These are phyloP conservation scores for Coemansia guatemalensis DNA, from an alignment of 192 early-diverging fungal species.

Conservation along the genomic window DNA sequence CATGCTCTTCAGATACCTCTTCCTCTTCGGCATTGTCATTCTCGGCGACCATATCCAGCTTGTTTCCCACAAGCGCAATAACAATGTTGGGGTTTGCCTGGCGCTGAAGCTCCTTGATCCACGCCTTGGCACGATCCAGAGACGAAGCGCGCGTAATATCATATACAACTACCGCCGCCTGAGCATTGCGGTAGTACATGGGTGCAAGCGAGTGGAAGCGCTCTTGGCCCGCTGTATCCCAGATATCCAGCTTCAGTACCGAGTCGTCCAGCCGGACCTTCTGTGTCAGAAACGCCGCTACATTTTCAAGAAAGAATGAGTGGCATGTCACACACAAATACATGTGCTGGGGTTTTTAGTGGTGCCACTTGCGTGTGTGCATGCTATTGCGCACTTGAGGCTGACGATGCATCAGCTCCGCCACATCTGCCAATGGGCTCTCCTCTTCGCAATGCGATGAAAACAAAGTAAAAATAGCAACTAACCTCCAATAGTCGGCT, in stretches of 20 bases:
- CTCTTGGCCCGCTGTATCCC: slow-evolving; percentile 98
- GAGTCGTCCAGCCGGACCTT: slow-evolving; percentile 89
- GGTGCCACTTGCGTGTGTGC: background rate
- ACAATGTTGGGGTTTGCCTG: slow-evolving; percentile 95
- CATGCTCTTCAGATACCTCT: slow-evolving; percentile 5
- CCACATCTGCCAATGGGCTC: background rate
- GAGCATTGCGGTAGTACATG: slow-evolving; percentile 98
- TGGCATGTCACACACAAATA: slow-evolving; percentile 7
- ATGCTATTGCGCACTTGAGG: slow-evolving; percentile 1
- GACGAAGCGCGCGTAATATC: slow-evolving; percentile 88
- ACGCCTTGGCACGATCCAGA: slow-evolving; percentile 89
- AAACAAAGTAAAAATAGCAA: slow-evolving; percentile 5
- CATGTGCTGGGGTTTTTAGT: background rate
- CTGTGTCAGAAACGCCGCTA: slow-evolving; percentile 86
- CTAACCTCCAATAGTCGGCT: slow-evolving; percentile 92
- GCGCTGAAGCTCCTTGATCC: slow-evolving; percentile 95
- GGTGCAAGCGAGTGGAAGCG: slow-evolving; percentile 93
- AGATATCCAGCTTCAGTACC: slow-evolving; percentile 81
- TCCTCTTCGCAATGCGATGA: background rate
- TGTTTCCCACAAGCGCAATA: slow-evolving; percentile 96
- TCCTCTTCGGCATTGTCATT: slow-evolving; percentile 19
- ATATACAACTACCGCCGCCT: slow-evolving; percentile 95
- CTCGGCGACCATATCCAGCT: slow-evolving; percentile 74
- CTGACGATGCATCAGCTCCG: background rate
- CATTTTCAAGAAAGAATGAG: background rate